Percentiles rank a stretch among this genome's conserved stretches.
phyloP scores from a whole-genome alignment of 2,329 filamentous ascomycete genomes.

The Bisporella sp. region DNA sequence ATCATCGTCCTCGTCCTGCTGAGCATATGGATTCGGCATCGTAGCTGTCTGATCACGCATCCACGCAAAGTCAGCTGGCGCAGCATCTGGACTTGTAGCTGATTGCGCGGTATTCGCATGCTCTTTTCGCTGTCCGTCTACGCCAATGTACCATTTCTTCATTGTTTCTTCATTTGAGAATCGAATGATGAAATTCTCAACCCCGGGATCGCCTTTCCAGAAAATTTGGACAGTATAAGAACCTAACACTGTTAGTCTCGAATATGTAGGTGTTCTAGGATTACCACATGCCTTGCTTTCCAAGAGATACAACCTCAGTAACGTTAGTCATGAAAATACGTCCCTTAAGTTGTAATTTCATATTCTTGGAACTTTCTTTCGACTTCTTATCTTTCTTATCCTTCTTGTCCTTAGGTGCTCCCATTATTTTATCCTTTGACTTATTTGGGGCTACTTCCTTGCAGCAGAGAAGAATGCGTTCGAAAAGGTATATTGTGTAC shows the following conservation, averaged over 20 bases:
- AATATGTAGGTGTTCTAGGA: neutral
- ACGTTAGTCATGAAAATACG: slow-evolving; percentile 99
- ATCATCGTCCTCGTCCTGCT: slow-evolving; percentile 56
- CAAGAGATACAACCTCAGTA: slow-evolving; percentile 82
- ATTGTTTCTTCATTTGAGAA: slow-evolving; percentile 88
- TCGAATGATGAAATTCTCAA: slow-evolving; percentile 93
- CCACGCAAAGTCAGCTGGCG: slow-evolving; percentile 67
- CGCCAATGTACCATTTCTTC: slow-evolving; percentile 81
- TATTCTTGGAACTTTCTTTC: slow-evolving; percentile 55
- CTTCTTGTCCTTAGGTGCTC: slow-evolving; percentile 63
- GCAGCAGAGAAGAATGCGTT: slow-evolving; percentile 91
- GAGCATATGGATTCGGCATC: slow-evolving; percentile 76
- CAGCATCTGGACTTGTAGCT: slow-evolving; percentile 35
- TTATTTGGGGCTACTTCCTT: slow-evolving; percentile 89
- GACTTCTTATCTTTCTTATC: slow-evolving; percentile 69
- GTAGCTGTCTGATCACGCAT: slow-evolving; percentile 59
- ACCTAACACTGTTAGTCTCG: slow-evolving; percentile 40
- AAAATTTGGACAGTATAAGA: slow-evolving; percentile 96
- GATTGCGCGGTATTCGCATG: slow-evolving; percentile 42
- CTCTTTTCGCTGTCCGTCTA: slow-evolving; percentile 69
- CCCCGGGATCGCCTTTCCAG: slow-evolving; percentile 94
- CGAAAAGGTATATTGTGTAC: slow-evolving; percentile 98
- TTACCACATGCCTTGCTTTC: slow-evolving; percentile 67
- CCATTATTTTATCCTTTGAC: slow-evolving; percentile 64
- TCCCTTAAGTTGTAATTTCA: slow-evolving; percentile 89